phyloP scores from a whole-genome alignment of 768 basidiomycete species.

The Phylloporus scabripes region DNA sequence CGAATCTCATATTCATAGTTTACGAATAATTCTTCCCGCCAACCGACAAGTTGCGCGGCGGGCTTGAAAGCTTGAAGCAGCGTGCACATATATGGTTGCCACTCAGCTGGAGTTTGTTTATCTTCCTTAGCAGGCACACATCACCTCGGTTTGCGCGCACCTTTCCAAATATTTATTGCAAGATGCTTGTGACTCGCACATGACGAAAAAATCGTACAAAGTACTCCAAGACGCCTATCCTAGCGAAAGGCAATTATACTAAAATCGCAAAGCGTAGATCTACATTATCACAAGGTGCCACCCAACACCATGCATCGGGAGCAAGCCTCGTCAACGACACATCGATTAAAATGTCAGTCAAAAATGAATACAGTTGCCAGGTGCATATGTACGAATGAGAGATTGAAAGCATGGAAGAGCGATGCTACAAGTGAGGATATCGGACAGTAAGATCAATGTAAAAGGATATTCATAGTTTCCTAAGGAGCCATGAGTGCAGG shows the following conservation, averaged over 20 bases:
- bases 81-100: too few species aligned
- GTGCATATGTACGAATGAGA: conserved; percentile 1
- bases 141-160: too few species aligned
- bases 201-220: not conserved
- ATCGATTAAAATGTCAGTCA: not conserved
- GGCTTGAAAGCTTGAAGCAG: not conserved
- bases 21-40: not conserved
- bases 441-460: conserved; percentile 1
- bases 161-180: too few species aligned
- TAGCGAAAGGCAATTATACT: not conserved
- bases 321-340: not conserved
- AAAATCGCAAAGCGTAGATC: not conserved
- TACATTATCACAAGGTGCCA: not conserved
- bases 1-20: too few species aligned
- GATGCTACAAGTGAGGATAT: conserved; percentile 23
- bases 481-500: conserved; percentile 28
- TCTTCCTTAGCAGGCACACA: too few species aligned
- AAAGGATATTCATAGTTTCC: conserved; percentile 5
- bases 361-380: conserved; percentile 7
- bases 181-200: too few species aligned
- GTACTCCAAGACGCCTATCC: not conserved
- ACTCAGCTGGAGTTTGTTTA: too few species aligned
- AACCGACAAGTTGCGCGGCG: too few species aligned
- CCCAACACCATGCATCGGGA: not conserved
- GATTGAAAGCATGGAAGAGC: not conserved